Evolutionary conservation across 2,329 filamentous ascomycete species (phyloP), one percentile per base, ranked within the genome.

Genomic region (Stagonosporopsis vannaccii): DNA sequence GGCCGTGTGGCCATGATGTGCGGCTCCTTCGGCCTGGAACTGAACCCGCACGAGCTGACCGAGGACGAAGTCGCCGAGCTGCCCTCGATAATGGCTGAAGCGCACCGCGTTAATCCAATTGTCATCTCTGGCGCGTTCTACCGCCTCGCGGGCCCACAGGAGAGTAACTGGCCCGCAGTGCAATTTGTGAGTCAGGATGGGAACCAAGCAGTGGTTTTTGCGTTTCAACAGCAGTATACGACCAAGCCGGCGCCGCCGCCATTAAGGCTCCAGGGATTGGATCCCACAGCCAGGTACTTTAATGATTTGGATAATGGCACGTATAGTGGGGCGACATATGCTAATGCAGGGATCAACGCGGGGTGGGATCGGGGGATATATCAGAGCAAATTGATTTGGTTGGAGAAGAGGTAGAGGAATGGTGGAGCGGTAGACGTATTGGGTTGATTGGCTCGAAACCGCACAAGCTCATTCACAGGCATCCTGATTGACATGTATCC

Each of bases 1-100:
- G 85, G 83, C 0, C 86, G 88, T 51, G 86, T 89, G 0, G 87
- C 87, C 6, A 85, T 88, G 78, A 88, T 88, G 86, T 87, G 87
- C 51, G 86, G 86, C 2, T 87, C 84, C 0, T 89, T 89, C 61
- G 87, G 87, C 0, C 80, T 89, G 11, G 86, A 89, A 67, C 79
- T 89, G 7, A 80, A 88, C 65, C 87, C 86, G 0, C 75, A 74
- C 0, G 77, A 82, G 7, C 79, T 87, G 6, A 72, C 73, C 0
- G 76, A 76, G 0, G 80, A 81, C 12, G 86, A 89, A n/a, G 78
- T 75, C 42, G 78, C 75, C 0, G 76, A 78, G 26, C 78, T 89
- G 0, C 86, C 86, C 0, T 77, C 66, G 0, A 75, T 89, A 1
- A 82, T 89, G 55, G 75, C 72, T 0, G 75, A 83, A 6, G 82